Base-by-base conservation (phyloP, 768 basidiomycete species). In the Sarcodon aspratus region DNA sequence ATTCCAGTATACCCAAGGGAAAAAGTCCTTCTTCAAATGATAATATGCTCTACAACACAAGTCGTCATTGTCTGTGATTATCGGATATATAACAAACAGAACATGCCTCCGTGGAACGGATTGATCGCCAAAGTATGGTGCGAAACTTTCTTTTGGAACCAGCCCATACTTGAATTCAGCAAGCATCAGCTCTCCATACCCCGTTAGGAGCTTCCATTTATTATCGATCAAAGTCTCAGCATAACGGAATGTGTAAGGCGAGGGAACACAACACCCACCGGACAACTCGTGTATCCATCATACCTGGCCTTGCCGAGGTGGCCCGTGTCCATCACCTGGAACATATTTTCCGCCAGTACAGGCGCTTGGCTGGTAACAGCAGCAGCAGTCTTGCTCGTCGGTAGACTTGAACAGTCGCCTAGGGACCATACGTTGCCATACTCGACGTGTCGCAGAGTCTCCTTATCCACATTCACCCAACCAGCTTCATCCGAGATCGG, bases 301-400 rank as follows among this genome's bases (percentile, higher is more conserved):
- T 99, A 99, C 44, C 60, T 66, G 2, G 88, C 93, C 37, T 62
- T 57, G 31, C 80, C 73, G 44, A 89, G 63, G 54, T 76, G 75
- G 33, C 92, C 93, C 1, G 76, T 80, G 55, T 85, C 77, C 61
- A 91, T 67, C 33, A 85, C 67, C 27, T 80, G 79, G 63, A 80
- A 83, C 35, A 97, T 62, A 66, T 97, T 98, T 66, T 97, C 88
- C 1, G 83, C 78, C 42, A 98, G 73, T 5, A 99, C 83, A 9
- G 95, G 95, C 1, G 87, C 82, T 64, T 99, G 91, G 0, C 79
- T 80, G 2, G 88, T 91, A 58, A 97, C 85, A 6, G 94, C 95
- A 11, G 95, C 94, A 0, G 87, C 90, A 0, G 95, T 99, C 74
- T 95, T 99, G 64, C 88, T 91, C 27, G 92, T 98, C 7, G 95